phyloP scores from a whole-genome alignment of 352 stramenopile genomes.

The Phytophthora pluvialis region DNA sequence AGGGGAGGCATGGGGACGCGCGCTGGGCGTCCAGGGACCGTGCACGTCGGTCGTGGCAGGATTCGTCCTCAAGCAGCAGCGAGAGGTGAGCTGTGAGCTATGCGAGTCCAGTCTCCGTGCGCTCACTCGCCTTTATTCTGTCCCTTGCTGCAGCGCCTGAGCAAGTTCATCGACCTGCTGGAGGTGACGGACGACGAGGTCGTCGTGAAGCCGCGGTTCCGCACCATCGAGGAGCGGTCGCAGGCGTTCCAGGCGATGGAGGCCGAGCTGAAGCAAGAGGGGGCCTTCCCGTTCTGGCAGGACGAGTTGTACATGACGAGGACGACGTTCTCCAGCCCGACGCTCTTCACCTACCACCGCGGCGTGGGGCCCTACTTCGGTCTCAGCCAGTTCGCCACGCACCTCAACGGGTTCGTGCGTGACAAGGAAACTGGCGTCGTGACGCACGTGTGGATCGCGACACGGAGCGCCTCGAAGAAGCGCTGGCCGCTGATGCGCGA shows the following conservation, averaged over 20 bases:
- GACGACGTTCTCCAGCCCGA: constrained; percentile 46
- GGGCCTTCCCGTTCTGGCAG: constrained; percentile 61
- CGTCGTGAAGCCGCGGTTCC: constrained; percentile 38
- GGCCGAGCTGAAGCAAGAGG: constrained; percentile 48
- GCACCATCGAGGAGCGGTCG: constrained; percentile 39
- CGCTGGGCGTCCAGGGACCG: constrained; percentile 12
- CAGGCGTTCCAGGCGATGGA: constrained; percentile 58
- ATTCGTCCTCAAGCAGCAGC: constrained; percentile 42
- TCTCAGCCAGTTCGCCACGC: constrained; percentile 68
- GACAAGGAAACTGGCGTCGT: constrained; percentile 29
- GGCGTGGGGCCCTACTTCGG: constrained; percentile 68
- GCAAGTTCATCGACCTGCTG: constrained; percentile 40
- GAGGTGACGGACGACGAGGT: constrained; percentile 40
- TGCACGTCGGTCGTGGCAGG: constrained; percentile 42
- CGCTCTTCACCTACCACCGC: constrained; percentile 72
- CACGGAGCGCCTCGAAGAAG: constrained; percentile 55
- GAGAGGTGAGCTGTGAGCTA: constrained; percentile 31
- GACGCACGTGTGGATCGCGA: constrained; percentile 69
- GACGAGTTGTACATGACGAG: constrained; percentile 69
- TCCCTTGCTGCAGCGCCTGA: constrained; percentile 31
- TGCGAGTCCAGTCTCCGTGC: background rate
- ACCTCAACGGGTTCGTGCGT: constrained; percentile 76
- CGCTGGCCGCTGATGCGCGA: constrained; percentile 61
- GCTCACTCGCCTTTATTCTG: background rate
- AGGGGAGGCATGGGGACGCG: constrained; percentile 23